Evolutionary conservation across 768 basidiomycete species (phyloP).

Genomic region (Tulasnella sp.): DNA sequence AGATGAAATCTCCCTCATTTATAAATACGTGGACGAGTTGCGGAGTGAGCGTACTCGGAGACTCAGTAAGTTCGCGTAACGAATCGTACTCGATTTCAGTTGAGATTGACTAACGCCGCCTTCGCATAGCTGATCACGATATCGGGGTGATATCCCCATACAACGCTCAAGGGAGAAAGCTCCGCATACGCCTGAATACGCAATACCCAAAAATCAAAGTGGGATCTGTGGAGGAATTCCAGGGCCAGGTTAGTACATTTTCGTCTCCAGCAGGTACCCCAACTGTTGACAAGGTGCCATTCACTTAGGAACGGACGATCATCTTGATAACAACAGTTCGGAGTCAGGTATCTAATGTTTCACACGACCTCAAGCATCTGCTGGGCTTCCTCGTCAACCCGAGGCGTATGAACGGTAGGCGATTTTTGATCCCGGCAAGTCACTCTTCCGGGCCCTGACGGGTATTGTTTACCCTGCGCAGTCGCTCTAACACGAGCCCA

Average conservation of each 20-base stretch:
- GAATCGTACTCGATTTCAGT: background rate
- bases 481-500: constrained; percentile 26
- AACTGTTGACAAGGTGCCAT: constrained; percentile 43
- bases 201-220: constrained; percentile 46
- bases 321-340: constrained; percentile 17
- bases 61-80: constrained; percentile 22
- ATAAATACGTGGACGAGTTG: constrained; percentile 43
- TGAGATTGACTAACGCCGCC: constrained; percentile 29
- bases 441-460: constrained; percentile 47
- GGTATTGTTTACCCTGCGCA: constrained; percentile 31
- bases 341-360: background rate
- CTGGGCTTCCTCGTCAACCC: constrained; percentile 26
- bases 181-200: constrained; percentile 36
- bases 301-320: constrained; percentile 6
- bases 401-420: constrained; percentile 19
- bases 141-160: constrained; percentile 64
- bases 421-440: constrained; percentile 36
- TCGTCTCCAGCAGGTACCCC: constrained; percentile 45
- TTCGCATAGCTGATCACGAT: constrained; percentile 41
- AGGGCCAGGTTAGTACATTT: constrained; percentile 41
- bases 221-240: constrained; percentile 66
- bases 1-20: constrained; percentile 54
- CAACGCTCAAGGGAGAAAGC: constrained; percentile 53
- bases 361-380: background rate
- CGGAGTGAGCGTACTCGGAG: constrained; percentile 35